A percentile compares a stretch with the other conserved stretches of the same genome.
These are phyloP conservation scores for Xylariaceae sp. DNA, from an alignment of 2,329 filamentous ascomycete species.

Conservation along the genomic window DNA sequence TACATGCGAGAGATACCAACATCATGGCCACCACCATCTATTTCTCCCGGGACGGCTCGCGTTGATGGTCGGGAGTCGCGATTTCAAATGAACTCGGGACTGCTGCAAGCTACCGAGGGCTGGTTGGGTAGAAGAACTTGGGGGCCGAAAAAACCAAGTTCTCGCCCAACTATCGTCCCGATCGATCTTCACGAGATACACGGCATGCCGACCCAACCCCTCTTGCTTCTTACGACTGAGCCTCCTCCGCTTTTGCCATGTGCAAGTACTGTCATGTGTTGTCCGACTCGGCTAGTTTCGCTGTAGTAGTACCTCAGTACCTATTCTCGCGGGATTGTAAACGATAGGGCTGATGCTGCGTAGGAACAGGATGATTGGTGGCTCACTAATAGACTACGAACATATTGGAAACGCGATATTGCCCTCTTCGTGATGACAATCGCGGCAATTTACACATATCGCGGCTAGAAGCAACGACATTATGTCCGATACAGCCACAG, in stretches of 20 bases:
- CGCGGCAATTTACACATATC: neutral
- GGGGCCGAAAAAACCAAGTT: conserved; percentile 1
- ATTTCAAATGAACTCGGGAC: neutral
- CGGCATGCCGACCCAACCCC: neutral
- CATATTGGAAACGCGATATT: neutral
- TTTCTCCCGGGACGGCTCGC: neutral
- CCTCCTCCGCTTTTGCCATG: conserved; percentile 2
- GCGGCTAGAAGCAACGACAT: neutral
- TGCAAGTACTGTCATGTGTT: neutral
- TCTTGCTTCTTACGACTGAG: conserved; percentile 1
- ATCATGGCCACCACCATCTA: neutral
- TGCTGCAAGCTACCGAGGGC: neutral
- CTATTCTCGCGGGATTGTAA: neutral
- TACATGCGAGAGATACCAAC: neutral
- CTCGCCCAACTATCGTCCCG: conserved; percentile 2
- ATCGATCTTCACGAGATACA: conserved; percentile 10
- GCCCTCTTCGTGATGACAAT: neutral
- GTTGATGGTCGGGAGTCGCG: neutral
- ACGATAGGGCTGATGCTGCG: conserved; percentile 19
- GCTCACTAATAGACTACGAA: neutral
- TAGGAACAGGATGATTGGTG: neutral
- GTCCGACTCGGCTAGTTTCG: neutral
- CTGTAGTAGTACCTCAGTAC: neutral
- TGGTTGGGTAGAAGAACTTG: neutral
- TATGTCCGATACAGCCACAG: neutral